Evolutionary conservation across 2,329 filamentous ascomycete species (phyloP), one percentile per base, ranked within the genome.

Genomic region (Aspergillus cejpii): DNA sequence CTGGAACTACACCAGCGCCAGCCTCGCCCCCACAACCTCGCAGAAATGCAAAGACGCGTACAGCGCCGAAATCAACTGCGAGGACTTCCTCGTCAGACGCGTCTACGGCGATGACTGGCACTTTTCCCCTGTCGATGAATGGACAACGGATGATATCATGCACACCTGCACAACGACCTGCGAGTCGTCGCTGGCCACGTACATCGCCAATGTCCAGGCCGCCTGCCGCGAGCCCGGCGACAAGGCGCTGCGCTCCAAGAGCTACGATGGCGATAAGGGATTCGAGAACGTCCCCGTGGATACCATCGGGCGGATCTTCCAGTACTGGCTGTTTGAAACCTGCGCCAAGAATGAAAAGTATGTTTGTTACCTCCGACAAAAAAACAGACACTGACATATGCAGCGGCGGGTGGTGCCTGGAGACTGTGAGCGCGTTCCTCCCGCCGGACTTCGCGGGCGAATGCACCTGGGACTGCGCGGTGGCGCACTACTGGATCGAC

Each of bases 31-130:
- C 23, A 45, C 45, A 6, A 48, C 48, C 8, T 50, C 48, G 4
- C 12, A 41, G 23, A n/a, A 15, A 43, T 51, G 46, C 43, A 49
- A 47, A 34, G 19, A 38, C n/a, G 46, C 49, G 6, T 51, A 51
- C 39, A 47, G 46, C 34, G 38, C 49, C 7, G 38, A 51, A 3
- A 48, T 49, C 28, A 24, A 36, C 5, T 51, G 49, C 41, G 33
- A 44, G 5, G 37, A 41, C 2, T 49, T 36, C 20, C 43, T 51
- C n/a, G 17, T 46, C 1, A 10, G 34, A 14, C 34, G 48, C 1
- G 37, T 44, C 15, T 40, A 41, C 36, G 31, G 41, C n/a, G 23
- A 45, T 10, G 43, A 44, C 12, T 15, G 12, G 20, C 20, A 38
- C 5, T 5, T 12, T 3, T 37, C 34, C 10, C 38, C 40, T 3